A percentile compares a stretch with the other conserved stretches of the same genome.
Conservation (phyloP, 345 rosid genomes). For the Mangifera indica region DNA sequence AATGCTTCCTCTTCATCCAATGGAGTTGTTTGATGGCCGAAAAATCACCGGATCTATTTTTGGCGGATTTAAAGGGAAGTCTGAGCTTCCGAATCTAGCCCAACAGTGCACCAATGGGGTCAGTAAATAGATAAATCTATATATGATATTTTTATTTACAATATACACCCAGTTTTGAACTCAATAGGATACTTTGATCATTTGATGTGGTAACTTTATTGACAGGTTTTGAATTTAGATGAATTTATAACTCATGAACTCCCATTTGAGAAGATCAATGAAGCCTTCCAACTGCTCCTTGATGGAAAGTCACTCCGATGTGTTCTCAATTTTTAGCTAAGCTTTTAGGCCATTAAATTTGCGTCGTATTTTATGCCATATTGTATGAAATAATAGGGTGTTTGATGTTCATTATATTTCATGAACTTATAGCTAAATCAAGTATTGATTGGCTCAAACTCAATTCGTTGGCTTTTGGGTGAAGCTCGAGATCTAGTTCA, state of each 20-base stretch:
- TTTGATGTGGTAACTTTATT: not conserved
- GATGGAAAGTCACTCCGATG: slow-evolving; percentile 46
- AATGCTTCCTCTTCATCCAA: slow-evolving; percentile 29
- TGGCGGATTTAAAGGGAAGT: slow-evolving; percentile 32
- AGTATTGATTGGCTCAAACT: no score
- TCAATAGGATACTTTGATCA: no score
- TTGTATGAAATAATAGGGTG: no score
- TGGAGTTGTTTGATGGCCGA: slow-evolving; percentile 41
- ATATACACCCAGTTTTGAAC: no score
- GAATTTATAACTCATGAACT: slow-evolving; percentile 29
- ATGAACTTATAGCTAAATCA: no score
- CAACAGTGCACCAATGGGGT: slow-evolving; percentile 25
- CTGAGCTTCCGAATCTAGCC: slow-evolving; percentile 34
- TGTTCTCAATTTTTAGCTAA: slow-evolving; percentile 25
- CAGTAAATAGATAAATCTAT: not conserved
- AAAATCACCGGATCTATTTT: slow-evolving; percentile 24
- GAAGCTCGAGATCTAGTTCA: no score
- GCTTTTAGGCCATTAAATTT: no score
- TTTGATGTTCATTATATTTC: no score
- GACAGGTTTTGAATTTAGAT: slow-evolving; percentile 34
- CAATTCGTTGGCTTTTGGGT: no score
- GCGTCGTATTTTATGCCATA: no score
- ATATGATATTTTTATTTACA: not conserved
- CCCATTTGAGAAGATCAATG: slow-evolving; percentile 39
- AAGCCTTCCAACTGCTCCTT: slow-evolving; percentile 25